Conservation (phyloP, 495 filamentous ascomycete species). For the Aspergillus baeticus region DNA sequence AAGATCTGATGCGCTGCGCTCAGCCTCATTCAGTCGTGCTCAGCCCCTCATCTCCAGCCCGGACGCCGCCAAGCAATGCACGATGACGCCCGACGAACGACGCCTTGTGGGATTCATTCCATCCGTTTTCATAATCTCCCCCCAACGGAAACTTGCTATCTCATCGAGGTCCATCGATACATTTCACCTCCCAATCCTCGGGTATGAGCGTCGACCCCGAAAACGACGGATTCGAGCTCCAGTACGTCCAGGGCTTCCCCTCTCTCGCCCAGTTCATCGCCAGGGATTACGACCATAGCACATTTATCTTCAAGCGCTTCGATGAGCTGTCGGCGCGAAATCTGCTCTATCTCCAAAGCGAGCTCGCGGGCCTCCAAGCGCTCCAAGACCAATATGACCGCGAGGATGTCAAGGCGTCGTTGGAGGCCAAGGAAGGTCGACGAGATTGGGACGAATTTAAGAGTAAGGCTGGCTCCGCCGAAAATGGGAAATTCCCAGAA, state of each 20-base stretch:
- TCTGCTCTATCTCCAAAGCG: conserved; percentile 2
- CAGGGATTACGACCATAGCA: neutral
- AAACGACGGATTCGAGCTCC: neutral
- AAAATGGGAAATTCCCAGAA: neutral
- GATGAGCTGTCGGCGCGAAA: neutral
- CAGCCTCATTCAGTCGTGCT: too few relatives aligned
- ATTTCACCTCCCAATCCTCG: too few relatives aligned
- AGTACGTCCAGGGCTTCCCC: neutral
- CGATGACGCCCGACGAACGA: too few relatives aligned
- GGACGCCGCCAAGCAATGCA: too few relatives aligned
- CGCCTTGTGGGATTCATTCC: too few relatives aligned
- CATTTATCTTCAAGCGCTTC: neutral
- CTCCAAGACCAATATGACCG: neutral
- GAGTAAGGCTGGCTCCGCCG: neutral
- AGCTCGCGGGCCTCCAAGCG: neutral
- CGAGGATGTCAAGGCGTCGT: neutral
- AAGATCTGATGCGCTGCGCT: too few relatives aligned
- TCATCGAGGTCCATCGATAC: too few relatives aligned
- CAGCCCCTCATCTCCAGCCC: too few relatives aligned
- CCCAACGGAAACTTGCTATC: too few relatives aligned
- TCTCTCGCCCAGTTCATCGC: neutral
- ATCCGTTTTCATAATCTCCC: too few relatives aligned
- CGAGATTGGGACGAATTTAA: neutral
- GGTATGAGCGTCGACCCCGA: neutral
- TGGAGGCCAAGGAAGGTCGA: neutral